Conservation (phyloP, 2,329 filamentous ascomycete genomes). For the Aspergillus sp. region DNA sequence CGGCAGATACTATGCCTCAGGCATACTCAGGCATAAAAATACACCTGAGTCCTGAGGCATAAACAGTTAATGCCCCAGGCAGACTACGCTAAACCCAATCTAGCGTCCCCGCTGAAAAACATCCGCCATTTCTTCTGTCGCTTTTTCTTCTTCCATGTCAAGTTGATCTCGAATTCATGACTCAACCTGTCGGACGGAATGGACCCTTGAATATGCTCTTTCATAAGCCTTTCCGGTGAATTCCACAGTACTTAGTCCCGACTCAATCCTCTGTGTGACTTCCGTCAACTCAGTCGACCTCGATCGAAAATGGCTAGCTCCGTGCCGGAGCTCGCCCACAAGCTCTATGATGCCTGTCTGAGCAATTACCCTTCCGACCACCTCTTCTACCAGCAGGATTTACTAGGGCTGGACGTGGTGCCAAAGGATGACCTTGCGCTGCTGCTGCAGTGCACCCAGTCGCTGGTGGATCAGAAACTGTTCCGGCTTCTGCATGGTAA, state of each 20-base stretch:
- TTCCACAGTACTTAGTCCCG: slow-evolving; percentile 3
- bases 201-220: slow-evolving; percentile 25
- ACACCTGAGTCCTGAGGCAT: slow-evolving; percentile 7
- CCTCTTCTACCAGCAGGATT: slow-evolving; percentile 41
- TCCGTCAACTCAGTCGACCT: slow-evolving; percentile 6
- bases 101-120: slow-evolving; percentile 21
- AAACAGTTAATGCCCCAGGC: not conserved
- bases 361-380: slow-evolving; percentile 34
- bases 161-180: not conserved
- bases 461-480: slow-evolving; percentile 39
- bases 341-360: slow-evolving; percentile 39
- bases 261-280: slow-evolving; percentile 9
- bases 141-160: slow-evolving; percentile 5
- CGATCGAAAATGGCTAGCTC: slow-evolving; percentile 22
- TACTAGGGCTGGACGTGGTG: slow-evolving; percentile 36
- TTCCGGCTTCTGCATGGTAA: slow-evolving; percentile 38
- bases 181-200: not conserved
- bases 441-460: slow-evolving; percentile 38
- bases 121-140: slow-evolving; percentile 9
- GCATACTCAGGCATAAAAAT: slow-evolving; percentile 15
- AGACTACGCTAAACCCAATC: slow-evolving; percentile 11
- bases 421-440: slow-evolving; percentile 36
- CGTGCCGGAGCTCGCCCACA: slow-evolving; percentile 34
- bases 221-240: slow-evolving; percentile 20
- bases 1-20: slow-evolving; percentile 11